These are phyloP conservation scores for Fomitopsis pulvina DNA, from an alignment of 768 basidiomycete genomes.

Conservation along the genomic window DNA sequence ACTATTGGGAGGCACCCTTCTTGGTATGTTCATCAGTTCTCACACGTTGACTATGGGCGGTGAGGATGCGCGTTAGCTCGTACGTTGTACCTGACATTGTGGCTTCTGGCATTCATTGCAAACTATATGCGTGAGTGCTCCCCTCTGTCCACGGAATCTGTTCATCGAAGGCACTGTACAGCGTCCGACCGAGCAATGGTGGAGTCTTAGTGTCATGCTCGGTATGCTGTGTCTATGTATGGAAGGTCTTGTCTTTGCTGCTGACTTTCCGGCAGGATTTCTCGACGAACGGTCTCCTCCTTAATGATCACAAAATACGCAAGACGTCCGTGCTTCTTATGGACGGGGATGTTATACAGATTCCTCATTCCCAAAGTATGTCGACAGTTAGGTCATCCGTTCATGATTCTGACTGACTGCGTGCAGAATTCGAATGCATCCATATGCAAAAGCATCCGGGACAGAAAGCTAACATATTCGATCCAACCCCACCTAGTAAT, in stretches of 20 bases:
- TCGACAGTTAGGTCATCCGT: not conserved
- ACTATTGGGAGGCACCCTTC: constrained; percentile 69
- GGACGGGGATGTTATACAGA: constrained; percentile 65
- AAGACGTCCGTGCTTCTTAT: constrained; percentile 66
- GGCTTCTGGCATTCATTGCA: constrained; percentile 71
- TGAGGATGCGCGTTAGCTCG: constrained; percentile 25
- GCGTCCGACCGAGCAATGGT: constrained; percentile 63
- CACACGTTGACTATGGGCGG: no score
- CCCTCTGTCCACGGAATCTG: not conserved
- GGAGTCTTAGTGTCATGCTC: constrained; percentile 77
- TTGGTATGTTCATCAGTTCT: constrained; percentile 38
- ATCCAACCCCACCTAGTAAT: constrained; percentile 52
- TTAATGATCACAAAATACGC: constrained; percentile 65
- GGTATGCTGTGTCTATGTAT: constrained; percentile 29
- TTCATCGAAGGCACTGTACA: constrained; percentile 21
- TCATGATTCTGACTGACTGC: not conserved
- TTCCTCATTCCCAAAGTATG: constrained; percentile 61
- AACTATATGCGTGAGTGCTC: constrained; percentile 63
- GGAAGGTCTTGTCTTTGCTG: not conserved
- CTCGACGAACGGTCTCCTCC: constrained; percentile 67
- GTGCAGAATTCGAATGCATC: constrained; percentile 58
- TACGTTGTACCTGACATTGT: constrained; percentile 59
- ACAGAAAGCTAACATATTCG: constrained; percentile 50
- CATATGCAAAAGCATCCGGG: constrained; percentile 48
- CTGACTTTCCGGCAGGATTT: constrained; percentile 42